phyloP scores from a whole-genome alignment of 306 rosid genomes.

The Cucumis sativus region Cucumber_9930_V3 NC_026656.2:17593501-17594000 shows the following conservation, averaged over 20 bases:
- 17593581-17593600: slow-evolving; percentile 19
- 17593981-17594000: too few relatives aligned
- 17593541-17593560: slow-evolving; percentile 94
- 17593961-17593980: background rate
- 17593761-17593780: background rate
- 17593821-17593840: background rate
- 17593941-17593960: too few relatives aligned
- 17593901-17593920: too few relatives aligned
- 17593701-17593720: too few relatives aligned
- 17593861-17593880: background rate
- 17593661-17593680: background rate
- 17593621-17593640: background rate
- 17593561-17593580: slow-evolving; percentile 98
- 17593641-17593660: background rate
- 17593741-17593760: background rate
- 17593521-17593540: slow-evolving; percentile 99
- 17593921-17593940: too few relatives aligned
- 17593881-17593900: background rate
- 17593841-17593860: background rate
- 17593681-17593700: too few relatives aligned
- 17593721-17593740: background rate
- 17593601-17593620: background rate
- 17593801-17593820: background rate
- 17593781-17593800: background rate
- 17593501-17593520: slow-evolving; percentile 13